These are phyloP conservation scores for Puccinia horiana DNA, from an alignment of 1,284 basidiomycete genomes.

Conservation along the genomic window DNA sequence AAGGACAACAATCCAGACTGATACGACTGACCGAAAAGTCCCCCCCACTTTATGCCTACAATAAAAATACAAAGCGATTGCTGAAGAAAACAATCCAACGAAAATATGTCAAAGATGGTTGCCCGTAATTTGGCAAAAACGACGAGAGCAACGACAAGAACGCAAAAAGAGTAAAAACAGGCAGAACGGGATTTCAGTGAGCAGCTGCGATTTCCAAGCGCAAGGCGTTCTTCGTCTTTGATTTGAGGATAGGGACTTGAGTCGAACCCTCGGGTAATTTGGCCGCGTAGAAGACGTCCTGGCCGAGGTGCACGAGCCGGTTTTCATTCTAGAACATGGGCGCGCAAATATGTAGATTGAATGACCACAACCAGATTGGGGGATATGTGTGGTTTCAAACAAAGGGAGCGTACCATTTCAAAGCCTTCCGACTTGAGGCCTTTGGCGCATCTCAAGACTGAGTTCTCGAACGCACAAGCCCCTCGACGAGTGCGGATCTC, in stretches of 20 bases:
- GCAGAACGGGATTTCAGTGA: neutral
- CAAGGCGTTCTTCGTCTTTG: conserved; percentile 11
- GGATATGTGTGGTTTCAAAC: neutral
- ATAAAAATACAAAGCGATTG: neutral
- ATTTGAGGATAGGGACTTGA: conserved; percentile 38
- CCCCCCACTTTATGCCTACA: neutral
- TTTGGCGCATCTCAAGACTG: conserved; percentile 22
- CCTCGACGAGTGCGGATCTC: conserved; percentile 33
- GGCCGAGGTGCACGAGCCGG: conserved; percentile 23
- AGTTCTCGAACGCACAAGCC: conserved; percentile 21
- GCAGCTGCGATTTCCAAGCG: conserved; percentile 22
- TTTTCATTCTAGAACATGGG: conserved; percentile 14
- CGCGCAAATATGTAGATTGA: neutral
- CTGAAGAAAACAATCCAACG: neutral
- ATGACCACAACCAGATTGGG: neutral
- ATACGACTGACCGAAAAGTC: neutral
- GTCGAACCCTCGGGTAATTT: conserved; percentile 31
- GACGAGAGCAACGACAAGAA: neutral
- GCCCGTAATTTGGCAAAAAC: too few species aligned
- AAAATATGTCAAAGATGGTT: neutral
- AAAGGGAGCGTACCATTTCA: neutral
- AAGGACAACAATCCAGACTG: too few species aligned
- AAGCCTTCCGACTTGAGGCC: conserved; percentile 25
- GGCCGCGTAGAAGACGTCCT: conserved; percentile 38
- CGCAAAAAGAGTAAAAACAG: neutral